Conservation (phyloP, 495 filamentous ascomycete genomes). For the Lichina pygmaea region DNA sequence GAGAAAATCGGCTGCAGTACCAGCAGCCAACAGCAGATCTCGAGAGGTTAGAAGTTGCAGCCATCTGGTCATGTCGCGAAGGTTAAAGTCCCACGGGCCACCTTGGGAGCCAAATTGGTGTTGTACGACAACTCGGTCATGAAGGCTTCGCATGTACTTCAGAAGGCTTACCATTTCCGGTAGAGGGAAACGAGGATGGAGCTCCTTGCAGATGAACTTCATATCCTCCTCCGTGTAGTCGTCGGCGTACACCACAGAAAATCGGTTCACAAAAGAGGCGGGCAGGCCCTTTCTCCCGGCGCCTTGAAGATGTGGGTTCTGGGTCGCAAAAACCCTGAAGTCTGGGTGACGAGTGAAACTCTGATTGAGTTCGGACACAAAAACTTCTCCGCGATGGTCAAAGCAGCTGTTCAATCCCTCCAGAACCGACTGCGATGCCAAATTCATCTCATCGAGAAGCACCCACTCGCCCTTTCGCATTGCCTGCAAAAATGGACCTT, state of each 20-base stretch:
- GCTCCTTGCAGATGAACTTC: conserved; percentile 47
- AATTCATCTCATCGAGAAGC: conserved; percentile 92
- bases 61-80: conserved; percentile 82
- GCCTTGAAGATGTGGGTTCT: conserved; percentile 94
- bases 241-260: conserved; percentile 92
- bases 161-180: conserved; percentile 34
- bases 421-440: conserved; percentile 88
- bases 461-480: conserved; percentile 97
- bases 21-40: conserved; percentile 23
- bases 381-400: conserved; percentile 90
- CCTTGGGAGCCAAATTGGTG: conserved; percentile 50
- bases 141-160: conserved; percentile 54
- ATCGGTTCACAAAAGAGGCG: conserved; percentile 88
- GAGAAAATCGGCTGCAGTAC: conserved; percentile 38
- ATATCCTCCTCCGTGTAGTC: conserved; percentile 60
- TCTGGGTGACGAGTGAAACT: conserved; percentile 72
- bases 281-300: conserved; percentile 89
- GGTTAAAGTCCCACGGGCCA: conserved; percentile 90
- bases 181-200: conserved; percentile 34
- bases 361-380: conserved; percentile 80
- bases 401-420: conserved; percentile 94
- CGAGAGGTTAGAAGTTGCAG: conserved; percentile 38
- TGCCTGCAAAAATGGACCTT: conserved; percentile 80
- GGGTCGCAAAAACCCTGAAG: conserved; percentile 82
- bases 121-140: conserved; percentile 35